These are phyloP conservation scores for Ustilago nuda DNA, from an alignment of 1,284 basidiomycete genomes.

Conservation along the genomic window DNA sequence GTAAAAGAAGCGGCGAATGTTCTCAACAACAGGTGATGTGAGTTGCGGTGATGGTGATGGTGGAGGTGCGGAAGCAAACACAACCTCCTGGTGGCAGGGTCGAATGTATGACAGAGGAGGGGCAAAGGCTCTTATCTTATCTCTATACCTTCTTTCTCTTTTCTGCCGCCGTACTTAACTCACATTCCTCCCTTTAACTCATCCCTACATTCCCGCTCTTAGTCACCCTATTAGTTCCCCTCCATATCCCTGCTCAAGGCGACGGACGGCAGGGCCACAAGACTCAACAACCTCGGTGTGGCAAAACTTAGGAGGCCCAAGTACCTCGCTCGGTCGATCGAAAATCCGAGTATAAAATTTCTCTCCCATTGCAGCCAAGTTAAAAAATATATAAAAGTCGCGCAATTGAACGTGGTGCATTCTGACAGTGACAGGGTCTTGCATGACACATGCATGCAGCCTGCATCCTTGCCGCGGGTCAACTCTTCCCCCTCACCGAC, in stretches of 20 bases:
- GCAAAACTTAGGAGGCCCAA: too few species aligned
- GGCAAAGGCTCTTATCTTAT: conserved; percentile 8
- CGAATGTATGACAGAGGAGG: not conserved
- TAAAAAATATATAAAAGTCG: conserved; percentile 5
- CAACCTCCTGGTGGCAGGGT: not conserved
- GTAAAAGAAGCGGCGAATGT: too few species aligned
- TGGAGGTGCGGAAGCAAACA: not conserved
- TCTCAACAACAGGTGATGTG: too few species aligned
- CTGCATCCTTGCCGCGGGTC: conserved; percentile 9
- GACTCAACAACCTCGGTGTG: too few species aligned
- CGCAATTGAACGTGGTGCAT: conserved; percentile 13
- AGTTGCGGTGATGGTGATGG: not conserved
- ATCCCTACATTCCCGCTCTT: not conserved
- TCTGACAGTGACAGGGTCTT: not conserved
- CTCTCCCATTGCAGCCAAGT: not conserved
- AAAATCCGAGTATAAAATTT: too few species aligned
- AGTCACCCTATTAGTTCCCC: not conserved
- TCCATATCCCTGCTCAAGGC: not conserved
- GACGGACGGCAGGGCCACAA: too few species aligned
- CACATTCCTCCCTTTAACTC: not conserved
- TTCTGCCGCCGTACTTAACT: too few species aligned
- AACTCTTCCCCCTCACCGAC: not conserved
- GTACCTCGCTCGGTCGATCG: too few species aligned
- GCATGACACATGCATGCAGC: not conserved
- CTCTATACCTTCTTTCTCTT: not conserved